Percentiles rank a stretch among this genome's conserved stretches.
Conservation (phyloP, 192 early-diverging fungal species). For the Coemansia sp. region DNA sequence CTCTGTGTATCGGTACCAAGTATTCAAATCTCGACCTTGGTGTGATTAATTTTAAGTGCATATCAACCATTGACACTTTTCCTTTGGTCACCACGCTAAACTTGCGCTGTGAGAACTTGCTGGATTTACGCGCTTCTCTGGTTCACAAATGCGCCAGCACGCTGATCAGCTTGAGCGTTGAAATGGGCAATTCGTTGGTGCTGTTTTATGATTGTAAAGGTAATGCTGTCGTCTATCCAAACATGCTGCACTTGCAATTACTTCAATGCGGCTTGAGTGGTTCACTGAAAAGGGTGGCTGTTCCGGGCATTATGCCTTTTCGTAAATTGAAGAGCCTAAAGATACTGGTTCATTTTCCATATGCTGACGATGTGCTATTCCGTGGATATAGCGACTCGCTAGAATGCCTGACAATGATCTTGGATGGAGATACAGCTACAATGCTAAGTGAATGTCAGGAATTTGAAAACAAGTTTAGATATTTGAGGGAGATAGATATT, state of each 20-base stretch:
- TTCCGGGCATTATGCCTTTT: not conserved
- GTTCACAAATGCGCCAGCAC: not conserved
- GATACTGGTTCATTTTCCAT: not conserved
- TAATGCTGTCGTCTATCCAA: not conserved
- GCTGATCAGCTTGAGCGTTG: not conserved
- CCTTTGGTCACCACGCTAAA: not conserved
- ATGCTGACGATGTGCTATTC: constrained; percentile 10
- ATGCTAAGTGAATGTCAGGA: not conserved
- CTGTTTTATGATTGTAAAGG: not conserved
- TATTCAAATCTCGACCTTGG: not conserved
- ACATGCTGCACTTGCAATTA: constrained; percentile 1
- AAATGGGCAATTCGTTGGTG: not conserved
- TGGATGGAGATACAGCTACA: not conserved
- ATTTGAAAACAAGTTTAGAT: not conserved
- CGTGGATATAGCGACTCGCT: constrained; percentile 5
- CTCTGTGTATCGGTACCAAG: not conserved
- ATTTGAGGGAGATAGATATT: not conserved
- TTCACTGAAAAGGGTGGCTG: not conserved
- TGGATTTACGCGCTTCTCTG: not conserved
- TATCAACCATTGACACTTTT: not conserved
- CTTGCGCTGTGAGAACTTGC: not conserved
- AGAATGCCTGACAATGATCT: not conserved
- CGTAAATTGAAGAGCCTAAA: not conserved
- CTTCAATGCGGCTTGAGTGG: not conserved
- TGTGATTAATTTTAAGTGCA: not conserved